Percentiles rank a stretch among this genome's conserved stretches.
Conservation (phyloP, 23 red algal genomes). For the Cyanidioschyzon merolae region DNA sequence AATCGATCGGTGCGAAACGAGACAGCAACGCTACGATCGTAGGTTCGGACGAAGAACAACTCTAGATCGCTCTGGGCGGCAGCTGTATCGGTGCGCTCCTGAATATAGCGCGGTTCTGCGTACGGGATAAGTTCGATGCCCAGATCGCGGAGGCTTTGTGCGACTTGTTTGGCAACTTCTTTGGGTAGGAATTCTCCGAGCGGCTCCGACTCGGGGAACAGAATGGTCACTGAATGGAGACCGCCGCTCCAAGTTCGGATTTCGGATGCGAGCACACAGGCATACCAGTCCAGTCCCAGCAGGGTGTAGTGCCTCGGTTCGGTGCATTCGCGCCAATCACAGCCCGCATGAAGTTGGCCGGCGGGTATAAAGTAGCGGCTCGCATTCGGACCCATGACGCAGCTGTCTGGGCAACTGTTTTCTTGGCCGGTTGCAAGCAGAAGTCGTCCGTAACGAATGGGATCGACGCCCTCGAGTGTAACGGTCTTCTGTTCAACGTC, state of each 20-base stretch:
- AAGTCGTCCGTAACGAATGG: constrained; percentile 17
- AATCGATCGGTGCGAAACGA: constrained; percentile 25
- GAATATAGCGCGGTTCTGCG: constrained; percentile 20
- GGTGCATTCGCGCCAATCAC: not conserved
- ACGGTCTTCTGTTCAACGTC: constrained; percentile 15
- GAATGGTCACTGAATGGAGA: constrained; percentile 8
- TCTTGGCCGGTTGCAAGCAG: constrained; percentile 13
- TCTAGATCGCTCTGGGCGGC: not conserved
- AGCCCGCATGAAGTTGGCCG: not conserved
- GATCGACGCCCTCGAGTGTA: not conserved
- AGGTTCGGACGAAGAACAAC: constrained; percentile 18
- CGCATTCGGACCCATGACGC: not conserved
- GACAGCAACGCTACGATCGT: constrained; percentile 15
- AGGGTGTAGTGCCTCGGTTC: constrained; percentile 7
- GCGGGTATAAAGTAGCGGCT: not conserved
- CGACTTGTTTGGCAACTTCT: constrained; percentile 10
- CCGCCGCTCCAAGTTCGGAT: not conserved
- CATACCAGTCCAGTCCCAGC: constrained; percentile 15
- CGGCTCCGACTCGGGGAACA: constrained; percentile 4
- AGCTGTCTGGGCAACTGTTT: not conserved
- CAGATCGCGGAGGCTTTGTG: constrained; percentile 3
- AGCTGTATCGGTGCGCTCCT: not conserved
- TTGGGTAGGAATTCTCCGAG: constrained; percentile 20
- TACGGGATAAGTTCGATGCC: constrained; percentile 24
- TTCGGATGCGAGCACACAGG: not conserved